These are phyloP conservation scores for Teratosphaeria gauchensis DNA, from an alignment of 2,329 filamentous ascomycete genomes.

Conservation along the genomic window DNA sequence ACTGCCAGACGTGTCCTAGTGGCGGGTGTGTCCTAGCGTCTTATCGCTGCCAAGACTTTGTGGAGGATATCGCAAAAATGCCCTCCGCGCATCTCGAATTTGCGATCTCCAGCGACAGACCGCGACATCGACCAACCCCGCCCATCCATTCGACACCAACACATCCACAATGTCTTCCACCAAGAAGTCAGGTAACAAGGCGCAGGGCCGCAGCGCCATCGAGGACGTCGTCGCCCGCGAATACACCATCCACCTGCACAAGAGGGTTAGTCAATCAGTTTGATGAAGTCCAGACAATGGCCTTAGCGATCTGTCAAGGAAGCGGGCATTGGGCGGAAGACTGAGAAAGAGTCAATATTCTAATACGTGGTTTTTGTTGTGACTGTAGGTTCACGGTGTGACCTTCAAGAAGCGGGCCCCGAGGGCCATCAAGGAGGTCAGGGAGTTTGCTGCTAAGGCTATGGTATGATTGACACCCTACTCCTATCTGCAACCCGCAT, in stretches of 20 bases:
- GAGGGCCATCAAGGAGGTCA: constrained; percentile 99
- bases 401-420: constrained; percentile 99
- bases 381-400: constrained; percentile 78
- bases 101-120: neutral
- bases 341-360: constrained; percentile 41
- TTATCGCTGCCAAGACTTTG: neutral
- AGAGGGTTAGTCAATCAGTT: constrained; percentile 75
- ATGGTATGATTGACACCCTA: constrained; percentile 63
- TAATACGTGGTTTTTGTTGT: constrained; percentile 12
- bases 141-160: no score
- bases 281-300: constrained; percentile 59
- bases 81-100: neutral
- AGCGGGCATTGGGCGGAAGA: constrained; percentile 54
- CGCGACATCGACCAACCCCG: neutral
- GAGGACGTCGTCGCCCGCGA: constrained; percentile 98
- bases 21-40: neutral
- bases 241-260: constrained; percentile 99
- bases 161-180: constrained; percentile 29
- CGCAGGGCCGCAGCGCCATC: constrained; percentile 72
- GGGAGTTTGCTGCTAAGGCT: constrained; percentile 79
- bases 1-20: neutral
- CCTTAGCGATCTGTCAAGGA: constrained; percentile 11
- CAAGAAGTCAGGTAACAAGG: constrained; percentile 47
- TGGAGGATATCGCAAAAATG: neutral
- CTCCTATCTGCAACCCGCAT: neutral